Conservation (phyloP, 2,329 filamentous ascomycete genomes). For the Cytospora chrysosperma region DNA sequence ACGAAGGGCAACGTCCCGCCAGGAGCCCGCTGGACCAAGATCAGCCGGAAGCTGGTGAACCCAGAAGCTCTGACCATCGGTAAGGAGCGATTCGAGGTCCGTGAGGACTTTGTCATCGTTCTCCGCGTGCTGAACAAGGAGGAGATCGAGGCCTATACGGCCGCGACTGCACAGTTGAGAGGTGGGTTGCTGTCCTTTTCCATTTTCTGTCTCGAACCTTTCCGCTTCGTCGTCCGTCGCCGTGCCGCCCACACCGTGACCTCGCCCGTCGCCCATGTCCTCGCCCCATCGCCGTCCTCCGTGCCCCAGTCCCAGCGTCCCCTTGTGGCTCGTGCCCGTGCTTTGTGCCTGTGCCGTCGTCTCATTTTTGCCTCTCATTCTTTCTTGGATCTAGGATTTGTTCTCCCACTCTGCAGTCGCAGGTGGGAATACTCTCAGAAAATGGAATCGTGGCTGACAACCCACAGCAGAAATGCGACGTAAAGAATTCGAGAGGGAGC, state of each 20-base stretch:
- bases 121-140: conserved; percentile 82
- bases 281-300: conserved; percentile 18
- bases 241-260: conserved; percentile 24
- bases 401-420: conserved; percentile 19
- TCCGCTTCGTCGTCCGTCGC: conserved; percentile 22
- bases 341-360: conserved; percentile 24
- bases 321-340: conserved; percentile 24
- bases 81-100: conserved; percentile 89
- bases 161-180: conserved; percentile 77
- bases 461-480: conserved; percentile 38
- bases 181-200: conserved; percentile 49
- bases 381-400: conserved; percentile 16
- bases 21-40: conserved; percentile 89
- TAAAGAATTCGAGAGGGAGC: conserved; percentile 41
- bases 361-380: conserved; percentile 20
- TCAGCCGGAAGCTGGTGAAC: conserved; percentile 84
- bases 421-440: conserved; percentile 9
- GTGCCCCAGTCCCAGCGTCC: conserved; percentile 12
- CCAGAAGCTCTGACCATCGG: conserved; percentile 81
- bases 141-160: conserved; percentile 85
- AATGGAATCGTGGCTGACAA: conserved; percentile 27
- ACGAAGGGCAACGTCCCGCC: conserved; percentile 70
- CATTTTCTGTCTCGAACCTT: conserved; percentile 17
- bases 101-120: conserved; percentile 92
- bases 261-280: conserved; percentile 19